Evolutionary conservation across 78 protist genomes (phyloP), one percentile per base, ranked within the genome.

Genomic region (Protostelium mycophagum): DNA sequence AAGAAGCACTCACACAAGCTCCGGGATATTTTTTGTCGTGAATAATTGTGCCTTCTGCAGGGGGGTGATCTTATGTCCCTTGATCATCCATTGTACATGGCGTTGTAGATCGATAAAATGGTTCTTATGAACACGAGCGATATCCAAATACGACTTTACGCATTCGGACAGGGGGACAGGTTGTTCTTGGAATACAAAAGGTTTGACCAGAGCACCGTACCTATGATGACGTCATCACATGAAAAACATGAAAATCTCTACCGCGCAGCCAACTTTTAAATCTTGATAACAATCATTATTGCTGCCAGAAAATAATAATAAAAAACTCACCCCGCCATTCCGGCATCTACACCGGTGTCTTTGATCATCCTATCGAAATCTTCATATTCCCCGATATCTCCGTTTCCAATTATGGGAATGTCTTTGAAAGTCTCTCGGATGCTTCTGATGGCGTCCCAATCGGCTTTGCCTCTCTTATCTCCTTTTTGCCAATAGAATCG

Each of bases 361-460:
- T 36, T 16, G 63, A 37, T 85, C 36, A 85, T 37, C 5, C 37
- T 85, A 5, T 35, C 34, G 16, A 85, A 85, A 16, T 85, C 86
- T 37, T 16, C 86, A 16, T 85, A 16, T 85, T 5, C 5, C 16
- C 37, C 37, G 5, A 85, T 16, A 16, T 85, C 16, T 25, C 86
- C 86, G 86, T 85, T 85, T 85, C 86, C 86, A 37, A 85, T 36
- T 5, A 85, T 85, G 37, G 86, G 86, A 16, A 85, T 36, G 37
- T 85, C 86, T 25, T 5, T 5, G 86, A 85, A 85, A 16, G 37
- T 36, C 37, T 85, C 86, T 37, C 86, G 86, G 86, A 85, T 85
- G 29, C 16, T 35, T 16, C 16, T 85, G 37, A 85, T 85, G 37
- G 86, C 86, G 16, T 85, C 86, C 86, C 86, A 85, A 85, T 85